These are phyloP conservation scores for Nannizziopsis arthrosporioides DNA, from an alignment of 2,329 filamentous ascomycete species.

Conservation along the genomic window DNA sequence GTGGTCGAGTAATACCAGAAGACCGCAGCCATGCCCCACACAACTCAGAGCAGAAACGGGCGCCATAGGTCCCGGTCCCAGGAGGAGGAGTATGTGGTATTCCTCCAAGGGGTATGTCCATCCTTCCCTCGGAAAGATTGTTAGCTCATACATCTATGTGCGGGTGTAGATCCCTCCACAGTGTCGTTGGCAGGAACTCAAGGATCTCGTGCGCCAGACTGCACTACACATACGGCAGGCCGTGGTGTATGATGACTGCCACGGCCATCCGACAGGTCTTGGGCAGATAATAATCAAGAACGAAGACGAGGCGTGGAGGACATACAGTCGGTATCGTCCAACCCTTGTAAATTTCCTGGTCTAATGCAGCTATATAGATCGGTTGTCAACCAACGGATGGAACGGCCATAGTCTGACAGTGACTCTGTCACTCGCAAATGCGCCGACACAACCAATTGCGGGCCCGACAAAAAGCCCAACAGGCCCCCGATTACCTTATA, in stretches of 20 bases:
- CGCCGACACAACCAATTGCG: conserved; percentile 33
- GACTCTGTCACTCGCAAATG: conserved; percentile 30
- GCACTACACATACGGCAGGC: conserved; percentile 35
- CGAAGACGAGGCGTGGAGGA: conserved; percentile 35
- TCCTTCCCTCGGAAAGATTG: too few relatives aligned
- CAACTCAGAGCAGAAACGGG: conserved; percentile 24
- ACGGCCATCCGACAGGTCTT: conserved; percentile 33
- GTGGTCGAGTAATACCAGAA: neutral
- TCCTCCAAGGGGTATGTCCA: conserved; percentile 30
- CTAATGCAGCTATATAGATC: conserved; percentile 22
- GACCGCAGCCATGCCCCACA: conserved; percentile 22
- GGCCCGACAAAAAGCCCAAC: conserved; percentile 32
- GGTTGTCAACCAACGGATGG: conserved; percentile 34
- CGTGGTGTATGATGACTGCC: conserved; percentile 34
- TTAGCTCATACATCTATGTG: neutral
- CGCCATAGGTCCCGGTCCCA: conserved; percentile 24
- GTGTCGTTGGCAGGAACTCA: conserved; percentile 37
- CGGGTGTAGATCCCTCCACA: conserved; percentile 30
- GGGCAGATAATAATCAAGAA: conserved; percentile 37
- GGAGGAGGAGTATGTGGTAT: conserved; percentile 36
- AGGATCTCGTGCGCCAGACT: conserved; percentile 35
- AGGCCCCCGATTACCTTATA: conserved; percentile 21
- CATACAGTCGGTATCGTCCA: conserved; percentile 25
- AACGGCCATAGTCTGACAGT: conserved; percentile 34
- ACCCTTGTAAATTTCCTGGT: neutral